A percentile compares a stretch with the other conserved stretches of the same genome.
These are phyloP conservation scores for Besnoitia besnoiti DNA, from an alignment of 169 alveolate species.

Conservation along the genomic window DNA sequence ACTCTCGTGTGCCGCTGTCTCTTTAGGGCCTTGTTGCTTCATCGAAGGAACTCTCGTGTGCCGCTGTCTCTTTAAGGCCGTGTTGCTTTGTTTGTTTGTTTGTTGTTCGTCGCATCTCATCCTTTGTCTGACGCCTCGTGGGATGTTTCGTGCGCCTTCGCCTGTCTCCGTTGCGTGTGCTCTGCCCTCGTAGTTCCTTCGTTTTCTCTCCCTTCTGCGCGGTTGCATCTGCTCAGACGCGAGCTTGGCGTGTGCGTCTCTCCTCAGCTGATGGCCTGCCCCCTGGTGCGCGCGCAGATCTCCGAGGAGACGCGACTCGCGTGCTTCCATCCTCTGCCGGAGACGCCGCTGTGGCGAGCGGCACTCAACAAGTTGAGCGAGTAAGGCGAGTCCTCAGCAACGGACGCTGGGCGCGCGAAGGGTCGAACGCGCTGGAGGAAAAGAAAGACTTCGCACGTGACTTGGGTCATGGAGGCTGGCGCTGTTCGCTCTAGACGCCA, in stretches of 20 bases:
- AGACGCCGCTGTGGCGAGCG: neutral
- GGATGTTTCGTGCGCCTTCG: neutral
- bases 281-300: neutral
- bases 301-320: slow-evolving; percentile 2
- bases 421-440: neutral
- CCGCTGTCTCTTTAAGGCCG: neutral
- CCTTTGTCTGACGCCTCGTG: neutral
- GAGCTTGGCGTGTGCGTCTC: neutral
- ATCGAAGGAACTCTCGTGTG: too few species aligned
- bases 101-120: neutral
- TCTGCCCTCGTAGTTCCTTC: neutral
- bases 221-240: neutral
- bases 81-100: neutral
- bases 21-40: too few species aligned
- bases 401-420: too few species aligned
- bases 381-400: neutral
- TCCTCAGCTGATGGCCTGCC: neutral
- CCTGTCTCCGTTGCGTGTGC: neutral
- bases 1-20: too few species aligned
- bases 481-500: too few species aligned
- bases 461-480: too few species aligned
- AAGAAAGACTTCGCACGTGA: neutral
- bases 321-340: neutral
- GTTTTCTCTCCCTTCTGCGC: neutral
- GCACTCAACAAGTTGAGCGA: neutral